Base-by-base conservation (phyloP, 371 early-diverging fungal genomes). In the Mucor ambiguus region DNA sequence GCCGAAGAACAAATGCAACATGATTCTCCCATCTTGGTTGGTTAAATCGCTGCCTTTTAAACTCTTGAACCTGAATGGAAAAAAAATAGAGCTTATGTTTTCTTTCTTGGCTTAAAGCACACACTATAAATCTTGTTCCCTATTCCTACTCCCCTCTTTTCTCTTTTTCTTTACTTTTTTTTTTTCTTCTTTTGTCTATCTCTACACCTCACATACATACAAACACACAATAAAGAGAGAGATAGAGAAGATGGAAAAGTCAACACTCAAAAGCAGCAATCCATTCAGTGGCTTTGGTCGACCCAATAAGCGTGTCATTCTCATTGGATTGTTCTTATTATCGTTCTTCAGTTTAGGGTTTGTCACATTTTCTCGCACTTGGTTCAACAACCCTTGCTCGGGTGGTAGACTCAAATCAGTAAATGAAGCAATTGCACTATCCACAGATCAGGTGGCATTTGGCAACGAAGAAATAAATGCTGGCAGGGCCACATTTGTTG, bases 401-500 rank as follows among this genome's bases (percentile, higher is more conserved):
- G 20, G 56, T 8, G 32, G 56, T 10, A 56, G 18, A 32, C 30
- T 32, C 14, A 56, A n/a, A 33, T 56, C 56, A 8, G 4, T 56
- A 16, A 56, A 32, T 10, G 56, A 56, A 56, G 56, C 56, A 29
- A 18, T 56, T 20, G 56, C 56, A n/a, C 22, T 56, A 6, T 56
- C 56, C 20, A 32, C 33, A 56, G 56, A 56, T n/a, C 56, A 56
- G 32, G 56, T 33, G n/a, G 30, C 56, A 33, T 32, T 56, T 56
- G 56, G 56, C 20, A 29, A 32, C 20, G 22, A 56, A 52, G 52
- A 52, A n/a, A 56, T 7, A 12, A 38, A 28, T 35, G 58, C 54
- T 20, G 68, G 64, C 12, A 63, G 69, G 43, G 66, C 64, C 29
- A 69, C 60, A 56, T 72, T 76, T 58, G 43, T 71, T 46, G 69